These are phyloP conservation scores for Schizosaccharomyces cryophilus DNA, from an alignment of 805 yeast genomes.

Conservation along the genomic window DNA sequence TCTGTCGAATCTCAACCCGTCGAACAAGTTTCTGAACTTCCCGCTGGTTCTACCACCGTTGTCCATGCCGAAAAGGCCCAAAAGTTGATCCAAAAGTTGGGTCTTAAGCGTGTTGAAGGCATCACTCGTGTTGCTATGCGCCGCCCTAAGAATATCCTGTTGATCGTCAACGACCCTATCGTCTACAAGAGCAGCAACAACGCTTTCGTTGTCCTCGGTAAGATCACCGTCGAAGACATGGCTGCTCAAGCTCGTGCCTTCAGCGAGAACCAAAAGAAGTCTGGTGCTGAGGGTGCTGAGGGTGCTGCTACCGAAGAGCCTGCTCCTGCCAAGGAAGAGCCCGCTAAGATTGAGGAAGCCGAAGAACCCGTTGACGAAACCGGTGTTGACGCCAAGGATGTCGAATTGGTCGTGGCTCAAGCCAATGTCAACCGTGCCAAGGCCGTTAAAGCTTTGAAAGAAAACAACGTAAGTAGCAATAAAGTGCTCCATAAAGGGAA, in stretches of 20 bases:
- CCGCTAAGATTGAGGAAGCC: conserved; percentile 10
- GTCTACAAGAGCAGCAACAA: conserved; percentile 86
- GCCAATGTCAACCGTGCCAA: conserved; percentile 69
- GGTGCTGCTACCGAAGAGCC: conserved; percentile 7
- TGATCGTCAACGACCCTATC: conserved; percentile 82
- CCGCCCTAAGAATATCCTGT: conserved; percentile 33
- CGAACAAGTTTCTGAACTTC: conserved; percentile 22
- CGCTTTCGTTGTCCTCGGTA: conserved; percentile 91
- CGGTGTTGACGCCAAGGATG: conserved; percentile 61
- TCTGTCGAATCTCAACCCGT: conserved; percentile 1
- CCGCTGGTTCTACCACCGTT: conserved; percentile 63
- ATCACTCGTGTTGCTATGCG: conserved; percentile 87
- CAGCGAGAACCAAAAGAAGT: conserved; percentile 34
- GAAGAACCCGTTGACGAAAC: conserved; percentile 47
- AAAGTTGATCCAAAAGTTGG: conserved; percentile 64
- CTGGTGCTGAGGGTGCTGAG: conserved; percentile 20
- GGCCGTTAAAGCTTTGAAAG: conserved; percentile 76
- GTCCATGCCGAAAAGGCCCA: conserved; percentile 86
- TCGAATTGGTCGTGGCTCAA: conserved; percentile 73
- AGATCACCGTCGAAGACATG: conserved; percentile 87
- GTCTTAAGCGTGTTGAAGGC: conserved; percentile 74
- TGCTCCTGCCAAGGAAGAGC: conserved; percentile 18
- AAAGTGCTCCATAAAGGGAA: conserved; percentile 25
- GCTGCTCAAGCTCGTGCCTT: conserved; percentile 66
- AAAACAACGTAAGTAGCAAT: conserved; percentile 24